Evolutionary conservation across 495 filamentous ascomycete genomes (phyloP), one percentile per base, ranked within the genome.

Genomic region (Podospora pseudocomata): DNA sequence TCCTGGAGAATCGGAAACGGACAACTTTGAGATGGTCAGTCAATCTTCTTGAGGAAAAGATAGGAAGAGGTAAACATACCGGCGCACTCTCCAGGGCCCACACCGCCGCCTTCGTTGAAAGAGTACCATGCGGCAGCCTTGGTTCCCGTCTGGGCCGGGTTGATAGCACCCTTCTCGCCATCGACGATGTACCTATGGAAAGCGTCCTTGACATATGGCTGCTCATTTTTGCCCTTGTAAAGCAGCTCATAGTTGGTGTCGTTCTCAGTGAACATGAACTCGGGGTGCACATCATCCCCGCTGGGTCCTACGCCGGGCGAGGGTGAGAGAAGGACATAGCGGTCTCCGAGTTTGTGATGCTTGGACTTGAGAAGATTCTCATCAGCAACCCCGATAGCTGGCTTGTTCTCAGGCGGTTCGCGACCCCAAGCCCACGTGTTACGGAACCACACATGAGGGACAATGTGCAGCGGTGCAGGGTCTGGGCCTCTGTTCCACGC

Each of bases 371-470:
- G 89, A 54, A 88, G 80, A 4, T 90, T 87, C 26, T 90, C 86
- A 4, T 81, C 81, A 53, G 88, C 78, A 69, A 87, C 81, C 18
- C 85, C 83, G 67, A 97, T 90, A 7, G 81, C 86, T 0, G 94
- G 94, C 80, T 93, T 97, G 67, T 88, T 89, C 18, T 89, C 82
- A 27, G 81, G 77, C 15, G 86, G 76, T 71, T 96, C 90, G 55
- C 89, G 85, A 26, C 92, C 93, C 94, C 94, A 98, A 19, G 89
- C 83, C 94, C 94, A 98, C 11, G 94, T 97, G 75, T 98, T 98
- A 34, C 94, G 86, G 81, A 97, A 98, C 93, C 94, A 97, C 20
- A 97, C 88, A 66, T 97, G 94, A 9, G 94, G 94, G 64, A 98
- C 81, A 70, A 98, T 97, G 78, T 98, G 94, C 68, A 98, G 80